Evolutionary conservation across 257 asterid genomes (phyloP).

Genomic region (Schizonepeta tenuifolia): DNA sequence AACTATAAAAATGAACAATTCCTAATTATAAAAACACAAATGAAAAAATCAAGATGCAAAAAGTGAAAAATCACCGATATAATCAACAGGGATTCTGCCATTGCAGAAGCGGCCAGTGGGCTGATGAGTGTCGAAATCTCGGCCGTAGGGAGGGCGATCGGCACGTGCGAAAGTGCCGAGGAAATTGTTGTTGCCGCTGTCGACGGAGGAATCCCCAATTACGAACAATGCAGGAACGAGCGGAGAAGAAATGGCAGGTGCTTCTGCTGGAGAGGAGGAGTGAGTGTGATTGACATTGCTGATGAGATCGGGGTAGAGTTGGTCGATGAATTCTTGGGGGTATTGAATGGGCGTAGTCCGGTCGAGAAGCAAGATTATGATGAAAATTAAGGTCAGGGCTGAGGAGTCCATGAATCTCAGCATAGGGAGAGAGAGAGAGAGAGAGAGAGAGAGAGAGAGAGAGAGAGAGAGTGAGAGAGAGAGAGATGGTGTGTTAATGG

Average conservation of each 20-base stretch:
- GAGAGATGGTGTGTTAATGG: slow-evolving; percentile 21
- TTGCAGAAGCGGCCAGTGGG: slow-evolving; percentile 96
- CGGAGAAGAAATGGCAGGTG: slow-evolving; percentile 32
- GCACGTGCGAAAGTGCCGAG: slow-evolving; percentile 93
- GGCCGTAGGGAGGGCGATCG: slow-evolving; percentile 89
- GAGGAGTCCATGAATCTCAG: slow-evolving; percentile 40
- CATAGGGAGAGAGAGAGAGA: too few species aligned
- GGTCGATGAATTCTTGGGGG: slow-evolving; percentile 40
- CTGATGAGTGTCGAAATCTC: slow-evolving; percentile 81
- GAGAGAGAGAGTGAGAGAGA: background rate
- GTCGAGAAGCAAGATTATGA: slow-evolving; percentile 33
- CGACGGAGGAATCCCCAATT: slow-evolving; percentile 94
- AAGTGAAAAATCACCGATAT: slow-evolving; percentile 50
- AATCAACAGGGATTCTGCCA: slow-evolving; percentile 95
- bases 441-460: background rate
- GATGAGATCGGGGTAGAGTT: slow-evolving; percentile 36
- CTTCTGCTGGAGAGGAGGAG: slow-evolving; percentile 34
- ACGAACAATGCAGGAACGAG: slow-evolving; percentile 79
- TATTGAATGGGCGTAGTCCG: slow-evolving; percentile 36
- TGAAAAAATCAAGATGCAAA: background rate
- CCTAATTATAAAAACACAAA: background rate
- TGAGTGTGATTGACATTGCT: slow-evolving; percentile 1
- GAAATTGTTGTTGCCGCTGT: slow-evolving; percentile 84
- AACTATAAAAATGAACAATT: background rate
- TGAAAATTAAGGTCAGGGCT: slow-evolving; percentile 35